Percentiles rank a stretch among this genome's conserved stretches.
phyloP scores from a whole-genome alignment of 2,329 filamentous ascomycete species.

The Thelonectria blattea region DNA sequence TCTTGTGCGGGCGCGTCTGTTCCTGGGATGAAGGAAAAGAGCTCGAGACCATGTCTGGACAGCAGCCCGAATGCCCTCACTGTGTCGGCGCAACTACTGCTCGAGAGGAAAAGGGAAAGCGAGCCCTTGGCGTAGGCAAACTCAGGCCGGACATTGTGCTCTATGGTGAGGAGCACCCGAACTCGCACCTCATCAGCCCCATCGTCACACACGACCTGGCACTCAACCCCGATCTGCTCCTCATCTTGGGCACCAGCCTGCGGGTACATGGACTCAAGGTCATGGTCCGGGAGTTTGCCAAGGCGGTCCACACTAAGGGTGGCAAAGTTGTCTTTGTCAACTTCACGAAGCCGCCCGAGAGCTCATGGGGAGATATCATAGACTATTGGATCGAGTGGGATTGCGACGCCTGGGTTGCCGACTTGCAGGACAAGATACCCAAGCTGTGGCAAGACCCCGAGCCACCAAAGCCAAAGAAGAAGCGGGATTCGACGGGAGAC shows the following conservation, averaged over 20 bases:
- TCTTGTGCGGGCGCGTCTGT: slow-evolving; percentile 62
- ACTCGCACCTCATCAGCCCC: slow-evolving; percentile 69
- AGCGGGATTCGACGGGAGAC: slow-evolving; percentile 41
- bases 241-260: slow-evolving; percentile 74
- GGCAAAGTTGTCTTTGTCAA: slow-evolving; percentile 78
- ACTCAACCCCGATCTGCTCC: slow-evolving; percentile 68
- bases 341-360: slow-evolving; percentile 73
- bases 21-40: slow-evolving; percentile 66
- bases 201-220: slow-evolving; percentile 72
- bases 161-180: slow-evolving; percentile 76
- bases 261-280: slow-evolving; percentile 74
- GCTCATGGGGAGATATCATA: slow-evolving; percentile 74
- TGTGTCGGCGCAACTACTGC: slow-evolving; percentile 68
- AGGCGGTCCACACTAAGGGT: slow-evolving; percentile 70
- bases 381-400: slow-evolving; percentile 80
- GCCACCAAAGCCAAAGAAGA: slow-evolving; percentile 50
- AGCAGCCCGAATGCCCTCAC: slow-evolving; percentile 70
- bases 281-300: slow-evolving; percentile 74
- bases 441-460: slow-evolving; percentile 64
- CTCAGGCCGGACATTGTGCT: slow-evolving; percentile 75
- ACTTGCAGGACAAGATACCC: slow-evolving; percentile 64
- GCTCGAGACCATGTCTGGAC: slow-evolving; percentile 64
- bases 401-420: slow-evolving; percentile 74
- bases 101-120: slow-evolving; percentile 68
- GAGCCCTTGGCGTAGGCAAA: slow-evolving; percentile 70